Conservation (phyloP, 2,329 filamentous ascomycete species). For the Gremmenia infestans region DNA sequence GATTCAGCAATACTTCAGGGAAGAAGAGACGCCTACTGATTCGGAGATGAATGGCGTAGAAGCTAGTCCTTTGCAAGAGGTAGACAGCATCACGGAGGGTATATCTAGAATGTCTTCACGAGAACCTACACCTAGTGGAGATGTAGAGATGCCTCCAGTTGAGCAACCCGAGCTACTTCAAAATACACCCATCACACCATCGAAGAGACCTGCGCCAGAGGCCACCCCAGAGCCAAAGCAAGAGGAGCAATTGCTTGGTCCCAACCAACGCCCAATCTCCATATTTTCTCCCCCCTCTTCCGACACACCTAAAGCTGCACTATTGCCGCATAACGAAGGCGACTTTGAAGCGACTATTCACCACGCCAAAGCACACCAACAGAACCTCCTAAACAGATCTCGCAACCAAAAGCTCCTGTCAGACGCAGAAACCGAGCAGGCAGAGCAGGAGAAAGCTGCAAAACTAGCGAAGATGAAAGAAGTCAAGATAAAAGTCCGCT, state of each 20-base stretch:
- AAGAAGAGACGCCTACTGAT: conserved; percentile 13
- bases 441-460: conserved; percentile 59
- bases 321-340: conserved; percentile 60
- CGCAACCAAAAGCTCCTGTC: conserved; percentile 76
- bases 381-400: conserved; percentile 53
- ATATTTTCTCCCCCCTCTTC: conserved; percentile 75
- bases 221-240: background rate
- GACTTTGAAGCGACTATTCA: conserved; percentile 73
- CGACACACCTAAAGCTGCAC: conserved; percentile 71
- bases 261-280: conserved; percentile 48
- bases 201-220: conserved; percentile 11
- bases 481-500: conserved; percentile 74
- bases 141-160: conserved; percentile 1
- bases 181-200: conserved; percentile 2
- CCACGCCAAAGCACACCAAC: conserved; percentile 71
- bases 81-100: conserved; percentile 14
- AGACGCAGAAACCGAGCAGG: conserved; percentile 73
- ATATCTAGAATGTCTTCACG: conserved; percentile 13
- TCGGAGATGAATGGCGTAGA: conserved; percentile 9
- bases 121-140: conserved; percentile 1
- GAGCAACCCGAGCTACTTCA: conserved; percentile 1
- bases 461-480: conserved; percentile 61
- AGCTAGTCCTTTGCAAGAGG: conserved; percentile 4
- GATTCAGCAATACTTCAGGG: conserved; percentile 69
- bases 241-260: conserved; percentile 20